These are phyloP conservation scores for Combretum micranthum DNA, from an alignment of 345 rosid genomes.

Conservation along the genomic window DNA sequence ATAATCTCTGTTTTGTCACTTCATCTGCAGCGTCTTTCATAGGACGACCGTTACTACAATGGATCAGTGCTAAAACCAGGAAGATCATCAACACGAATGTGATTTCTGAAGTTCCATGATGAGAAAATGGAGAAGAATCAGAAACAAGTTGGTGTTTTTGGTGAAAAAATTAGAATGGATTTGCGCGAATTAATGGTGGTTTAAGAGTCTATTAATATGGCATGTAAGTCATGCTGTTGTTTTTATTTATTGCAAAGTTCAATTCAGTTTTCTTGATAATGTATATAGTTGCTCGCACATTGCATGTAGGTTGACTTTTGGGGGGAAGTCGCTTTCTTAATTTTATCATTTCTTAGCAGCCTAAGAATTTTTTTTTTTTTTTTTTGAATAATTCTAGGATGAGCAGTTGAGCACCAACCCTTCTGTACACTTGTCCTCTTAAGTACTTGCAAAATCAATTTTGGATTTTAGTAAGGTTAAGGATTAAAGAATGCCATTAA, in stretches of 20 bases:
- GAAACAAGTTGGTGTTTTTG: neutral
- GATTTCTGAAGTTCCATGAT: conserved; percentile 17
- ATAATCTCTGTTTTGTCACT: conserved; percentile 1
- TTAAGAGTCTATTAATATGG: neutral
- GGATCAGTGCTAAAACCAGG: conserved; percentile 15
- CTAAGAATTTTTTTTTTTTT: too few species aligned
- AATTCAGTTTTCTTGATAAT: neutral
- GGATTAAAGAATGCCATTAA: too few species aligned
- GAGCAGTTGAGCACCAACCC: too few species aligned
- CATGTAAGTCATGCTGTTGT: neutral
- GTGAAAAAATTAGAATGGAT: neutral
- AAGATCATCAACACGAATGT: conserved; percentile 8
- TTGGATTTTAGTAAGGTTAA: too few species aligned
- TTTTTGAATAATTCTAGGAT: too few species aligned
- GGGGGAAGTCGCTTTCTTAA: neutral
- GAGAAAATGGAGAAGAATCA: neutral
- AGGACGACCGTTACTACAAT: conserved; percentile 14
- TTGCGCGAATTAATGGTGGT: neutral
- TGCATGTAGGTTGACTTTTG: conserved; percentile 6
- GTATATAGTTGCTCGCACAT: neutral
- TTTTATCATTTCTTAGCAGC: too few species aligned
- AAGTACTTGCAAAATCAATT: too few species aligned
- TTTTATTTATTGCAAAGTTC: neutral
- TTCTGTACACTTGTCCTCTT: too few species aligned
- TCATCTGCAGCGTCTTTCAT: neutral